phyloP scores from a whole-genome alignment of 1,284 basidiomycete genomes.

The Butyriboletus appendiculatus region DNA sequence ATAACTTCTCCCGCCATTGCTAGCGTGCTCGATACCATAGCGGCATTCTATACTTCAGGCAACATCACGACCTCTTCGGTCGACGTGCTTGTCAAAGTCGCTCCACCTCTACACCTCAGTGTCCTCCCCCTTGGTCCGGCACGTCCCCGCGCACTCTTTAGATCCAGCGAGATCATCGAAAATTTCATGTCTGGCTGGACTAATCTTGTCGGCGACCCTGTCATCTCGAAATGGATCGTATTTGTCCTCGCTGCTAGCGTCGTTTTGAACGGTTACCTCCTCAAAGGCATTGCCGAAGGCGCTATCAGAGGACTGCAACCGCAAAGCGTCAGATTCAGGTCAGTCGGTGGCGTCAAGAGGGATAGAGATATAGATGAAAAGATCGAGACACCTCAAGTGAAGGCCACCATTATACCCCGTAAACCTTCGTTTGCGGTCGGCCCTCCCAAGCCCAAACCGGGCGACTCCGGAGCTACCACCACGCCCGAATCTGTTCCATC shows the following conservation, averaged over 20 bases:
- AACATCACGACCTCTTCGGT: constrained; percentile 30
- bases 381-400: constrained; percentile 15
- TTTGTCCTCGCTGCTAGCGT: constrained; percentile 86
- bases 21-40: constrained; percentile 61
- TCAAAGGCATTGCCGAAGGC: constrained; percentile 73
- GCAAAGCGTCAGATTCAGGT: constrained; percentile 49
- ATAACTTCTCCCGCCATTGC: constrained; percentile 62
- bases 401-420: constrained; percentile 16
- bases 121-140: constrained; percentile 40
- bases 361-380: constrained; percentile 30
- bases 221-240: constrained; percentile 96
- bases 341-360: constrained; percentile 35
- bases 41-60: constrained; percentile 34
- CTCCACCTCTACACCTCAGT: constrained; percentile 64
- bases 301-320: constrained; percentile 42
- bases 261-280: constrained; percentile 90
- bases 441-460: constrained; percentile 13
- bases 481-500: constrained; percentile 21
- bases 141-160: constrained; percentile 27
- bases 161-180: constrained; percentile 56
- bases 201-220: constrained; percentile 91
- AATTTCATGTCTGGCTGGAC: constrained; percentile 95
- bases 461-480: constrained; percentile 18
- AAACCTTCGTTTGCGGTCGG: constrained; percentile 31
- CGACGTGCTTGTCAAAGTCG: constrained; percentile 71